Conservation (phyloP, 495 filamentous ascomycete genomes). For the Aspergillus mulundensis region DNA sequence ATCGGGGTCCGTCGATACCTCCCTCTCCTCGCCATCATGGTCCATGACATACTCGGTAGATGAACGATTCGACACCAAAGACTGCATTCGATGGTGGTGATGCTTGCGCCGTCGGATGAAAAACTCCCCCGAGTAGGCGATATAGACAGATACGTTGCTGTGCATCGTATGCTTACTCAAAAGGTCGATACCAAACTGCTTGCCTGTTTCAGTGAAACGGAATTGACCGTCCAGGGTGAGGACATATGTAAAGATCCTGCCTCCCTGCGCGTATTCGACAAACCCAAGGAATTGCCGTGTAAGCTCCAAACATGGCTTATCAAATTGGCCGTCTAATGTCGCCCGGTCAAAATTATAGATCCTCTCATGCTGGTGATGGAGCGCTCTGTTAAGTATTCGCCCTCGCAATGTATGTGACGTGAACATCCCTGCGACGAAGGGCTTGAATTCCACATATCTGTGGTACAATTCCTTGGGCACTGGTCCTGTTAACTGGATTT, state of each 20-base stretch:
- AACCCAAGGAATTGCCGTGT: conserved; percentile 79
- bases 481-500: conserved; percentile 82
- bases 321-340: conserved; percentile 65
- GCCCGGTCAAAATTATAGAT: conserved; percentile 80
- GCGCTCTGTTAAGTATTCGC: conserved; percentile 70
- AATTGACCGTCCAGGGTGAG: conserved; percentile 80
- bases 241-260: conserved; percentile 87
- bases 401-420: conserved; percentile 69
- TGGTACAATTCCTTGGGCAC: conserved; percentile 77
- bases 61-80: conserved; percentile 16
- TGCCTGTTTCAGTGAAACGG: conserved; percentile 90
- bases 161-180: conserved; percentile 95
- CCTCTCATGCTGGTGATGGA: conserved; percentile 83
- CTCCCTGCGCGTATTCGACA: conserved; percentile 78
- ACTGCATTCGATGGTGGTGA: conserved; percentile 30
- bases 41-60: conserved; percentile 34
- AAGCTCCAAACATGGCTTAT: conserved; percentile 55
- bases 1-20: conserved; percentile 50
- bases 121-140: conserved; percentile 90
- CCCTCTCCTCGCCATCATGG: conserved; percentile 31
- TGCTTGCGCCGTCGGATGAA: conserved; percentile 69
- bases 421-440: conserved; percentile 88
- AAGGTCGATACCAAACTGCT: conserved; percentile 89
- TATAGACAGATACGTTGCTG: conserved; percentile 81
- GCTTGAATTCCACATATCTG: conserved; percentile 86